Percentiles rank a stretch among this genome's conserved stretches.
These are phyloP conservation scores for Mycena metata DNA, from an alignment of 768 basidiomycete species.

Conservation along the genomic window DNA sequence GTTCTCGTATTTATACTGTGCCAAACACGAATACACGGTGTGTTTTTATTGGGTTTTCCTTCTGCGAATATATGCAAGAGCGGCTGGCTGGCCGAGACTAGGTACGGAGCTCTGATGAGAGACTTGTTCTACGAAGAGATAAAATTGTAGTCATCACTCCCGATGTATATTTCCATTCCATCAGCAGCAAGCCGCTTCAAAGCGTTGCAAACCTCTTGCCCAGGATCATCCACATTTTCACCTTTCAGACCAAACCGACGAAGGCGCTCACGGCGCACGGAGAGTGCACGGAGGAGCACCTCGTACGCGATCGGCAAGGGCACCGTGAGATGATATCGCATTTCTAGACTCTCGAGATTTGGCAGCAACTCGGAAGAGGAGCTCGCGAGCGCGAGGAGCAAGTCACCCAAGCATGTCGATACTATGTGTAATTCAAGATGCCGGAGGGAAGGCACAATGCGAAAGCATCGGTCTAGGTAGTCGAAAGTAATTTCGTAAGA, in stretches of 20 bases:
- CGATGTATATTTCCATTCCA: conserved; percentile 4
- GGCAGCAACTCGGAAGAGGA: neutral
- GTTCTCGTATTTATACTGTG: too few relatives aligned
- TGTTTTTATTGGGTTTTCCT: too few relatives aligned
- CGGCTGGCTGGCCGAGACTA: too few relatives aligned
- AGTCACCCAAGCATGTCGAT: too few relatives aligned
- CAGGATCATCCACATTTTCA: neutral
- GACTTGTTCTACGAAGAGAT: too few relatives aligned
- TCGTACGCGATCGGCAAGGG: too few relatives aligned
- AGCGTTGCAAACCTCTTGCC: neutral
- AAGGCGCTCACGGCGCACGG: neutral
- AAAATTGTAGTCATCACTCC: neutral
- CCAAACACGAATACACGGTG: too few relatives aligned
- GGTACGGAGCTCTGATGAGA: too few relatives aligned
- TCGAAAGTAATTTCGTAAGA: neutral
- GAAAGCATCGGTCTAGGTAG: neutral
- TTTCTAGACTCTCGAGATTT: neutral
- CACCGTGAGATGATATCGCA: neutral
- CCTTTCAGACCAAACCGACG: neutral
- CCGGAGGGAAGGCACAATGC: neutral
- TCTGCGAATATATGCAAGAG: too few relatives aligned
- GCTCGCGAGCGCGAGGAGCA: neutral
- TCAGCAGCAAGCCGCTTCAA: neutral
- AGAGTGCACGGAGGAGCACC: neutral
- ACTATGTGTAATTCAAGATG: neutral